Base-by-base conservation (phyloP, 129 eudicot genomes). In the Heracleum sosnowskyi region DNA sequence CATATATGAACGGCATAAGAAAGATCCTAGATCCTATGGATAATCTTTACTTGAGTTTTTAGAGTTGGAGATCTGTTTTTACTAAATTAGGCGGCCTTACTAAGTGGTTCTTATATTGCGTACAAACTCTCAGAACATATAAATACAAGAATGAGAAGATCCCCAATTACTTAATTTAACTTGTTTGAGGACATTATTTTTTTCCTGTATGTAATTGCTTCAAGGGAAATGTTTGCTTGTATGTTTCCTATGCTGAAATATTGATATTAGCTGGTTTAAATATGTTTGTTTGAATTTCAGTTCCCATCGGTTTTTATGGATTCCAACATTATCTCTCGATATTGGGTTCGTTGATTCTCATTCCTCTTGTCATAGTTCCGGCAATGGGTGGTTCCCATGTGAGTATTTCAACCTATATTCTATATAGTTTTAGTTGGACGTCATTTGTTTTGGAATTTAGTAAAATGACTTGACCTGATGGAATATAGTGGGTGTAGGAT, bases 311-410 rank as follows among this genome's bases (percentile, higher is more conserved):
- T 8, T 79, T 95, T 24, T 95, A 95, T 69, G 98, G 98, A 60
- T 77, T 91, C 66, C 98, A 95, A 73, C 98, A 95, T 81, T 92
- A 86, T 78, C 77, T 95, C 37, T 95, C 98, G 20, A 95, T 92
- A 69, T 44, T 95, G 87, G 97, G 97, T 37, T 91, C 98, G n/a
- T 69, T 95, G 85, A 85, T 95, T 68, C 84, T 95, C 16, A 86
- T 95, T 73, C 98, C 98, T 39, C 97, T 95, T 35, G 97, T 95
- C 51, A 90, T 95, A 64, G 97, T 95, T 82, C 97, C 98, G 45
- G 97, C 95, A 72, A 95, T 95, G 98, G 98, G 98, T 76, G 98
- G 98, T 73, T 83, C 86, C 78, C 80, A 88, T 86, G 98, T 95
- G 87, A 95, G 98, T 76, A 63, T 79, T 81, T 66, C 53, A 51